phyloP scores from a whole-genome alignment of 371 early-diverging fungal genomes.

The Haplosporangium sp. region DNA sequence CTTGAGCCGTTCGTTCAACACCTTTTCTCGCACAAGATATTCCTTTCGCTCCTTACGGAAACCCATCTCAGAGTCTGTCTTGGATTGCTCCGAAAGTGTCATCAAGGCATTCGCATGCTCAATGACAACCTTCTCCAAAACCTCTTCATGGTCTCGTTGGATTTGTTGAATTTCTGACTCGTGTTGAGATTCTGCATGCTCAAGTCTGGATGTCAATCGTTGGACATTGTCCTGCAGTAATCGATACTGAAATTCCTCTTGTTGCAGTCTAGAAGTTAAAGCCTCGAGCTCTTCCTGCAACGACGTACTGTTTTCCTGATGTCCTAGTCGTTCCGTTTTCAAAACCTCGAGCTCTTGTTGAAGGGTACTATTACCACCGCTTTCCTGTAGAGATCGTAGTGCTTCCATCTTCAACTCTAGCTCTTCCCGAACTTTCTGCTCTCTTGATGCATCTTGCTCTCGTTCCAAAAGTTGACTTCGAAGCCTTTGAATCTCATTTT shows the following conservation, averaged over 20 bases:
- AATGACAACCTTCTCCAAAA: slow-evolving; percentile 32
- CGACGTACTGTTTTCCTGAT: slow-evolving; percentile 2
- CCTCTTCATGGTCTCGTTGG: slow-evolving; percentile 37
- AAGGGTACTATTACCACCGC: background rate
- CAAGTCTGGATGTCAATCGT: slow-evolving; percentile 19
- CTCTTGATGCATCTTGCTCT: slow-evolving; percentile 8
- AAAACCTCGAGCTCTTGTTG: slow-evolving; percentile 14
- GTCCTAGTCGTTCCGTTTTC: slow-evolving; percentile 7
- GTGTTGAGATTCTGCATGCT: slow-evolving; percentile 17
- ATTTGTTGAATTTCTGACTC: slow-evolving; percentile 22
- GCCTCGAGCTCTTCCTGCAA: slow-evolving; percentile 17
- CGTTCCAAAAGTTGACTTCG: slow-evolving; percentile 5
- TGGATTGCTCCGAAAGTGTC: slow-evolving; percentile 28
- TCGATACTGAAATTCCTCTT: slow-evolving; percentile 37
- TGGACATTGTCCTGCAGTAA: slow-evolving; percentile 38
- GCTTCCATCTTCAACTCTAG: slow-evolving; percentile 22
- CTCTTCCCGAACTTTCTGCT: slow-evolving; percentile 16
- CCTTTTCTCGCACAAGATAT: slow-evolving; percentile 16
- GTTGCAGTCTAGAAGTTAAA: slow-evolving; percentile 15
- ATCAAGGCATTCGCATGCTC: slow-evolving; percentile 35
- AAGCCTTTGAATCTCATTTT: slow-evolving; percentile 24
- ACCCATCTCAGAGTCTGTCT: slow-evolving; percentile 11
- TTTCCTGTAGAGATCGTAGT: slow-evolving; percentile 4
- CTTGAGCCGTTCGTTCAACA: slow-evolving; percentile 8
- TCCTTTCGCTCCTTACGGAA: slow-evolving; percentile 13